These are phyloP conservation scores for Penicillium sp. DNA, from an alignment of 2,329 filamentous ascomycete genomes.

Conservation along the genomic window DNA sequence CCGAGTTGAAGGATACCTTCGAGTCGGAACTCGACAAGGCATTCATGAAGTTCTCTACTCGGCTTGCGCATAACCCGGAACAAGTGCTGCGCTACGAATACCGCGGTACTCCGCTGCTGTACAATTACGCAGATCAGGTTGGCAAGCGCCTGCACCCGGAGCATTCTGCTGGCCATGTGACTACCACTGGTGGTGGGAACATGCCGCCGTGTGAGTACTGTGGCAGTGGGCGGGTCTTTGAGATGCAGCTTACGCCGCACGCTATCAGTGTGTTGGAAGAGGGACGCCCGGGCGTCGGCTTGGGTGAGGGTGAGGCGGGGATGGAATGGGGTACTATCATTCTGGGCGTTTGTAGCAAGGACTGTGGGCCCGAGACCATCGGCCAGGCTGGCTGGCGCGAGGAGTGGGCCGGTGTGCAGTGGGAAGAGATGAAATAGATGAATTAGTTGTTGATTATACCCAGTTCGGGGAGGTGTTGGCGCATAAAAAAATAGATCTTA, in stretches of 20 bases:
- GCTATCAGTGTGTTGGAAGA: conserved; percentile 85
- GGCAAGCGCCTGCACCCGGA: conserved; percentile 59
- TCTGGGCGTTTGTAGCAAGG: conserved; percentile 75
- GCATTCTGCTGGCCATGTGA: conserved; percentile 25
- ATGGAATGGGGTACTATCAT: conserved; percentile 99
- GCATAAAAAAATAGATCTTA: conserved; percentile 7
- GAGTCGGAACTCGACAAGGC: conserved; percentile 72
- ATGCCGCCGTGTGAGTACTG: conserved; percentile 78
- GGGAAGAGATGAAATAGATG: conserved; percentile 66
- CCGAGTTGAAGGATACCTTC: conserved; percentile 65
- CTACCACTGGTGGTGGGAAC: conserved; percentile 31
- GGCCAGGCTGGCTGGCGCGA: conserved; percentile 77
- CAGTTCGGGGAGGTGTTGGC: background rate
- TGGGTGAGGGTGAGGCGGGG: conserved; percentile 63
- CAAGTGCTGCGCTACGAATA: conserved; percentile 82
- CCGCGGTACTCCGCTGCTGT: conserved; percentile 70
- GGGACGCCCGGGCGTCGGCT: conserved; percentile 59
- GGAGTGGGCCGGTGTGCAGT: conserved; percentile 98
- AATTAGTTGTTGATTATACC: conserved; percentile 8
- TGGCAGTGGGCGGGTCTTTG: conserved; percentile 73
- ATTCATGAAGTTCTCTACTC: conserved; percentile 78
- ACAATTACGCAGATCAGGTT: conserved; percentile 72
- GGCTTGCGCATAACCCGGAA: conserved; percentile 75
- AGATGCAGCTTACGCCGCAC: conserved; percentile 88
- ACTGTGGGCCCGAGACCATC: conserved; percentile 66